These are phyloP conservation scores for Apophysomyces ossiformis DNA, from an alignment of 371 early-diverging fungal genomes.

Conservation along the genomic window DNA sequence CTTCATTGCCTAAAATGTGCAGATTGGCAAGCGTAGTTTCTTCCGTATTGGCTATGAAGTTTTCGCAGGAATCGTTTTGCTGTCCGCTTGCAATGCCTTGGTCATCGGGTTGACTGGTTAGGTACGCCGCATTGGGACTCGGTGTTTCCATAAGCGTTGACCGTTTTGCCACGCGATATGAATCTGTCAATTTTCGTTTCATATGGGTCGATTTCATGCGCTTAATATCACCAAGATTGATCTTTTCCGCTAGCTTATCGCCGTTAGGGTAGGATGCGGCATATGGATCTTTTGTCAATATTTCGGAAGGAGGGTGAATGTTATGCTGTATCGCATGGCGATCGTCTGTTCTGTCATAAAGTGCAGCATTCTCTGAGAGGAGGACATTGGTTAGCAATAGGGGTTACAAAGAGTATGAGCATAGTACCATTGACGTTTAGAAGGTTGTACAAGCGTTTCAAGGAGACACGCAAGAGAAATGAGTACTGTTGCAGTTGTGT, in stretches of 20 bases:
- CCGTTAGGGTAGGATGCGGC: conserved; percentile 13
- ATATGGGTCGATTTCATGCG: conserved; percentile 65
- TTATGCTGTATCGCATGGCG: background rate
- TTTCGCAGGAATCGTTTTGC: background rate
- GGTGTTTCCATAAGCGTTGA: conserved; percentile 65
- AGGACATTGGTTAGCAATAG: background rate
- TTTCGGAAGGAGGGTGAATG: conserved; percentile 6
- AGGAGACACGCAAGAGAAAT: conserved; percentile 82
- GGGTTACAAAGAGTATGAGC: background rate
- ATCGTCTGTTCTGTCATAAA: background rate
- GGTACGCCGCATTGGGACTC: conserved; percentile 38
- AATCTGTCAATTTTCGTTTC: conserved; percentile 60
- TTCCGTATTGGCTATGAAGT: background rate
- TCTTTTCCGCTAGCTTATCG: conserved; percentile 29
- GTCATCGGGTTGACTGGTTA: conserved; percentile 23
- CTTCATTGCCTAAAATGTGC: conserved; percentile 16
- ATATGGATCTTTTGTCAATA: conserved; percentile 12
- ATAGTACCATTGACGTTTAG: conserved; percentile 66
- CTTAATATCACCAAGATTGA: conserved; percentile 62
- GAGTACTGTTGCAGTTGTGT: conserved; percentile 93
- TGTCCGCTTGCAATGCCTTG: conserved; percentile 14
- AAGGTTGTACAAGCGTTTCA: conserved; percentile 80
- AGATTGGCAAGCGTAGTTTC: conserved; percentile 17
- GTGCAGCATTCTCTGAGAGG: background rate
- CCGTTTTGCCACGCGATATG: conserved; percentile 60